Percentiles rank a stretch among this genome's conserved stretches.
These are phyloP conservation scores for Botrytis squamosa DNA, from an alignment of 2,329 filamentous ascomycete genomes.

Conservation along the genomic window DNA sequence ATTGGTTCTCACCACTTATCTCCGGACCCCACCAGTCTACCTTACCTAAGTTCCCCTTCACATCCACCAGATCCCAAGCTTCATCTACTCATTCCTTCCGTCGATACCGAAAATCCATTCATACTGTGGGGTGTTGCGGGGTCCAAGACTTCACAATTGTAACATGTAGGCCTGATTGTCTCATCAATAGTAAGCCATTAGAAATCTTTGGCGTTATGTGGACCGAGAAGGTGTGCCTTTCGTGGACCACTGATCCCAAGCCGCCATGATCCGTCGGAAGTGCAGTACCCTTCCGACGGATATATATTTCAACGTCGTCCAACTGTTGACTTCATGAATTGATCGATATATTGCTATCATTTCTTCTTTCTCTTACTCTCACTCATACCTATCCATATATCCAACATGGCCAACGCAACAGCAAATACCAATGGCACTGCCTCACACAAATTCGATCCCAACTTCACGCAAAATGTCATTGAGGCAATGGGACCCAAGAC, in stretches of 20 bases:
- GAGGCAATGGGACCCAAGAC: slow-evolving; percentile 60
- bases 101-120: not conserved
- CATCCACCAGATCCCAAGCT: not conserved
- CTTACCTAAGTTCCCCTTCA: not conserved
- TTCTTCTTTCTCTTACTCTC: not conserved
- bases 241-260: not conserved
- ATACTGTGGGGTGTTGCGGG: not conserved
- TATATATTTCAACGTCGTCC: not conserved
- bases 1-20: not conserved
- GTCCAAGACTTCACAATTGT: not conserved
- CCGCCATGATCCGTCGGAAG: not conserved
- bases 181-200: slow-evolving; percentile 4
- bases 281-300: slow-evolving; percentile 12
- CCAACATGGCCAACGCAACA: not conserved
- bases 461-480: slow-evolving; percentile 62
- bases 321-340: not conserved
- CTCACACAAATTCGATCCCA: slow-evolving; percentile 42
- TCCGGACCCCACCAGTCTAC: not conserved
- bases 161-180: not conserved
- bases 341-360: not conserved
- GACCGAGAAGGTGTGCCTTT: not conserved
- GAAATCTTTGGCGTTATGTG: not conserved
- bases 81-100: not conserved
- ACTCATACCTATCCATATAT: not conserved
- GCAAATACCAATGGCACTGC: not conserved